Conservation (phyloP, 768 basidiomycete species). For the Leccinum variicolor region DNA sequence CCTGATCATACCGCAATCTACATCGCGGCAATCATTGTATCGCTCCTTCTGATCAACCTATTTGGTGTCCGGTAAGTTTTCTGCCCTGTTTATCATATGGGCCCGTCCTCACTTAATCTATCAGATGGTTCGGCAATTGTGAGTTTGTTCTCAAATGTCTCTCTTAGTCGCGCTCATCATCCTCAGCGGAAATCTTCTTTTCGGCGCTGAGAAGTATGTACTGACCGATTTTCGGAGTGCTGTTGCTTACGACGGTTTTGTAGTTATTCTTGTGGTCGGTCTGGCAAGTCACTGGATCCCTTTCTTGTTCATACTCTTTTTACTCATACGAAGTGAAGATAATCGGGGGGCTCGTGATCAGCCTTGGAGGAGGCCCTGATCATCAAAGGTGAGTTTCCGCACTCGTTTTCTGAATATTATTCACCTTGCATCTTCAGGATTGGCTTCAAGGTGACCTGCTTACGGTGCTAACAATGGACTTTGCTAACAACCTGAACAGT, state of each 20-base stretch:
- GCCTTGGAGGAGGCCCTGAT: conserved; percentile 57
- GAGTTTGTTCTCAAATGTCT: not conserved
- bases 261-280: conserved; percentile 38
- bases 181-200: conserved; percentile 21
- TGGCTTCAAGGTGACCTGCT: conserved; percentile 13
- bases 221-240: not conserved
- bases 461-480: too few relatives aligned
- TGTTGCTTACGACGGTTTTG: not conserved
- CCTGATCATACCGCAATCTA: conserved; percentile 38
- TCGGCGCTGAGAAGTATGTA: conserved; percentile 23
- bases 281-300: conserved; percentile 16
- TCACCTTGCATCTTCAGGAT: conserved; percentile 10
- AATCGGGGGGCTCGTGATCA: conserved; percentile 46
- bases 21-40: conserved; percentile 36
- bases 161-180: conserved; percentile 2
- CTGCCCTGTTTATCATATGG: conserved; percentile 28
- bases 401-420: conserved; percentile 21
- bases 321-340: conserved; percentile 20
- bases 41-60: conserved; percentile 41
- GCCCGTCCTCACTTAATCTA: conserved; percentile 31
- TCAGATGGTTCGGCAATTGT: conserved; percentile 24
- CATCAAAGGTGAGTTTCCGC: conserved; percentile 38
- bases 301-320: not conserved
- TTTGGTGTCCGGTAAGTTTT: conserved; percentile 45
- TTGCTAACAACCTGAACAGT: conserved; percentile 8